Base-by-base conservation (phyloP, 768 basidiomycete species). In the Leccinum sublutescens region DNA sequence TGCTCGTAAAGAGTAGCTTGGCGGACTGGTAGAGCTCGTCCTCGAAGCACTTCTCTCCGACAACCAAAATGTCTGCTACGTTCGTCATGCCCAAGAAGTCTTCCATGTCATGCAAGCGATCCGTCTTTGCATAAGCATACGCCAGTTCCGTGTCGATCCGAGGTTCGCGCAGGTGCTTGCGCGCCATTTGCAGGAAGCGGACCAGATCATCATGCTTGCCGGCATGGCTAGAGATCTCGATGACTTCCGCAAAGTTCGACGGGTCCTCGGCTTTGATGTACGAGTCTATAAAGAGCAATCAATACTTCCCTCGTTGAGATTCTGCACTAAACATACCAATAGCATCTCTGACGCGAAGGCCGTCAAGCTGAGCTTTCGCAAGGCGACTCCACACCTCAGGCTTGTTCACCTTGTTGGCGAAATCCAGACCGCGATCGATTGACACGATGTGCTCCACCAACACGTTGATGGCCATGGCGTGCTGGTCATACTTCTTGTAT, bases 11-110 rank as follows among this genome's bases (percentile, higher is more conserved):
- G 50, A 99, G 79, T 5, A 99, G 75, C 77, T 96, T 97, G 33
- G 96, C 91, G 51, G 97, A 97, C 67, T 98, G 94, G 74, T 98
- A 99, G 29, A 99, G 80, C 70, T 94, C 93, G 61, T 98, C 97
- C 69, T 98, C 93, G 78, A 99, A 99, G 71, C 95, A 98, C 75
- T 98, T 98, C 81, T 99, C 97, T 73, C 97, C 97, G 55, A 98
- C 97, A 64, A 93, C 91, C 21, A 99, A 81, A 53, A 98, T 80
- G 70, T 99, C 97, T 5, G 97, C 97, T 50, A 99, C 97, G 64
- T 99, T 99, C 48, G 97, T 99, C 91, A 98, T 96, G 23, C 83
- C 83, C 64, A 99, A 79, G 85, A 99, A 99, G 77, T 99, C 97
- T 69, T 99, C 97, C 97, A 98, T 98, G 70, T 99, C 97, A 71